Base-by-base conservation (phyloP, 768 basidiomycete species). In the Mycena epipterygia region DNA sequence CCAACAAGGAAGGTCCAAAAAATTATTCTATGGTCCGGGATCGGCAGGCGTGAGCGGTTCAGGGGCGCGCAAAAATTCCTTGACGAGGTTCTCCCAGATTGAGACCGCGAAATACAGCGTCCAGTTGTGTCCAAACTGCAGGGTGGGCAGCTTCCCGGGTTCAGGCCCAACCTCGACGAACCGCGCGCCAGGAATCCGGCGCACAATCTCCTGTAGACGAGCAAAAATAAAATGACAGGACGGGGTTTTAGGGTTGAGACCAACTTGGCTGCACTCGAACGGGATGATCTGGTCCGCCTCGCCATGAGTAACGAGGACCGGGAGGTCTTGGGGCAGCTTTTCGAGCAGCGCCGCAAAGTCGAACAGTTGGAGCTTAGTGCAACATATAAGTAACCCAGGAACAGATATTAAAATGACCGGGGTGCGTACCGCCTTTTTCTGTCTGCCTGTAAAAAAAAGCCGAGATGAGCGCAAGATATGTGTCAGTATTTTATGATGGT, bases 291-390 rank as follows among this genome's bases (percentile, higher is more conserved):
- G 73, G 73, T 85, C 84, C 13, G 79, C 67, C 44, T 75, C 76
- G n/a, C 84, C 84, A 49, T 86, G 85, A n/a, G 85, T 78, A 30
- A 85, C 75, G 41, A 86, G 71, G 27, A 85, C 80, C 23, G 80
- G 79, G n/a, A 77, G 73, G 29, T 81, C 77, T 21, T 53, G 58
- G 11, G 82, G 78, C 19, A 84, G 64, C 33, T 77, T 76, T 17
- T 74, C 41, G 29, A 82, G 76, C 17, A 79, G 72, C 32, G 76
- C 68, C 37, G 70, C 76, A 69, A 81, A 81, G 35, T 80, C 74
- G 57, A 83, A 82, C 11, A 75, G 75, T 68, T 77, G 75, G 37
- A 82, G 73, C 80, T 83, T 29, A 33, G 16, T 37, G 23, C 3
- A 27, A 23, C 12, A n/a, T 27, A 27, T 44, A 51, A 48, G 33